Percentiles rank a stretch among this genome's conserved stretches.
Conservation (phyloP, 345 rosid genomes). For the Schrenkiella parvula region DNA sequence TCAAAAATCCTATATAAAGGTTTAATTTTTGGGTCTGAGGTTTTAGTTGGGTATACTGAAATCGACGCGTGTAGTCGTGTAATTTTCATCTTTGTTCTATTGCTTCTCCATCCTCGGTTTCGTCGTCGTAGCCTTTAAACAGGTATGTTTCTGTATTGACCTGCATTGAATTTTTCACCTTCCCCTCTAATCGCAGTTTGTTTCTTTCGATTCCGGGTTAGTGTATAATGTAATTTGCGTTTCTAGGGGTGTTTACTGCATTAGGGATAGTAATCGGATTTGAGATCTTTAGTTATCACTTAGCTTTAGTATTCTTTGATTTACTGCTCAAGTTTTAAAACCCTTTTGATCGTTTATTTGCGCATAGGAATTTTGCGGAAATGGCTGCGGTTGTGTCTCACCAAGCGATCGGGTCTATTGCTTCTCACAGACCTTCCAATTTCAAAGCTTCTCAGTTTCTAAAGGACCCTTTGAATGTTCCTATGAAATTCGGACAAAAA, state of each 20-base stretch:
- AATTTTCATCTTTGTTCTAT: neutral
- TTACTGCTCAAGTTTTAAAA: neutral
- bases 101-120: slow-evolving; percentile 27
- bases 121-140: slow-evolving; percentile 13
- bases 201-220: neutral
- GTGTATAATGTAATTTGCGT: neutral
- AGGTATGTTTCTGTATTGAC: slow-evolving; percentile 13
- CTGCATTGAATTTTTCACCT: neutral
- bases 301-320: neutral
- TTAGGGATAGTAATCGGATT: neutral
- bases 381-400: slow-evolving; percentile 67
- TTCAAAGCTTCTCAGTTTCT: slow-evolving; percentile 27
- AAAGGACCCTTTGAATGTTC: slow-evolving; percentile 34
- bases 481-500: slow-evolving; percentile 31
- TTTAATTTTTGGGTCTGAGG: neutral
- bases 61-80: slow-evolving; percentile 11
- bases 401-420: slow-evolving; percentile 50
- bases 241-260: neutral
- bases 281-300: neutral
- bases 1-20: slow-evolving; percentile 6
- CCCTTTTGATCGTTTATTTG: neutral
- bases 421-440: slow-evolving; percentile 26
- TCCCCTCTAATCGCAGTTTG: neutral
- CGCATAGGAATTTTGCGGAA: neutral
- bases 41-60: neutral